Base-by-base conservation (phyloP, 768 basidiomycete species). In the Phlebiopsis gigantea region DNA sequence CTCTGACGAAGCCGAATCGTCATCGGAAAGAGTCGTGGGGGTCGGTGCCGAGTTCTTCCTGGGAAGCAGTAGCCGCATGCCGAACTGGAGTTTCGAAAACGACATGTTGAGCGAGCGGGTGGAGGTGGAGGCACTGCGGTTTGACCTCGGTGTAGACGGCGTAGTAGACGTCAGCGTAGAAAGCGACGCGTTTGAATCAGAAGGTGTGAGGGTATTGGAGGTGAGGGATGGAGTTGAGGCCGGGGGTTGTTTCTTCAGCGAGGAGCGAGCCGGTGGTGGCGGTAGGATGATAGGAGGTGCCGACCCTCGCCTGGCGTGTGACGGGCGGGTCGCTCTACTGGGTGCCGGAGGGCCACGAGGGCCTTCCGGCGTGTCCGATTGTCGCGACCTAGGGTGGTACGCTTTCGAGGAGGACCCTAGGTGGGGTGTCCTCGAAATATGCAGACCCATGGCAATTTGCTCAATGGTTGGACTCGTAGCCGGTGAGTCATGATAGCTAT, bases 361-460 rank as follows among this genome's bases (percentile, higher is more conserved):
- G n/a, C 14, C 15, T 26, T 60, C 55, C 47, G 59, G 59, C 44
- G 55, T 50, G 46, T 51, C 54, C 8, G 43, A 21, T 10, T 46
- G 51, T 15, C 51, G 48, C 14, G 43, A 8, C 19, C 58, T 54
- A 10, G 49, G 5, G 22, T 47, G 44, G 30, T 21, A 53, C 28
- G 55, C 39, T 34, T 30, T 52, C 10, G 55, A 25, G 8, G 79
- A 75, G 10, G 79, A 75, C 43, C 82, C 78, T 26, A 89, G 70
- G 66, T 89, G 87, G 3, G 88, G 88, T 1, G 88, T 90, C 34
- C 85, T 81, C 5, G 88, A 89, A 28, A 86, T 72, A 68, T 90
- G 88, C 22, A 90, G 76, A 19, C 88, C 88, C 87, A 90, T 89
- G 14, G 85, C 84, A 58, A 90, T 90, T 70, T 90, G 87, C 63